Conservation (phyloP, 345 rosid species). For the Eucalyptus brandiana region DNA sequence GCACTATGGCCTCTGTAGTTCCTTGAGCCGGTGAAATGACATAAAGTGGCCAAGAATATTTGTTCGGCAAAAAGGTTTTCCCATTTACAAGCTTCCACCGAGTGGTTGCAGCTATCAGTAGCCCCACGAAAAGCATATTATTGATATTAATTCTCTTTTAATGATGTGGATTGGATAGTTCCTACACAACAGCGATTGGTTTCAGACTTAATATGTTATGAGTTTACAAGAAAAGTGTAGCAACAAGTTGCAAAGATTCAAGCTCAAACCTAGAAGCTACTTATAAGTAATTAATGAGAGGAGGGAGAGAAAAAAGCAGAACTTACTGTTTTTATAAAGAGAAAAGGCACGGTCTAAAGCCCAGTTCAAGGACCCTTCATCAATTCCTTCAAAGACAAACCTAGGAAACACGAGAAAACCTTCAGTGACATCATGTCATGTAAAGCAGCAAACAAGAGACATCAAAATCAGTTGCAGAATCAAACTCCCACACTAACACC, state of each 20-base stretch:
- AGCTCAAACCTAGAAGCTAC: background rate
- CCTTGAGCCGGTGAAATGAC: background rate
- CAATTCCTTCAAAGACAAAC: constrained; percentile 52
- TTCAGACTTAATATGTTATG: background rate
- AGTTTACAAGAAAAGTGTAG: background rate
- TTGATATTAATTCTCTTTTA: background rate
- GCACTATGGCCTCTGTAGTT: background rate
- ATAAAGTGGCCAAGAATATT: background rate
- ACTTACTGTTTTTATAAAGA: constrained; percentile 30
- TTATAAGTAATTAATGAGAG: background rate
- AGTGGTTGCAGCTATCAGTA: background rate
- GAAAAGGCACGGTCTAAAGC: constrained; percentile 46
- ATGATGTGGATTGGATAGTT: background rate
- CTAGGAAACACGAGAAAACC: background rate
- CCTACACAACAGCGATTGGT: background rate
- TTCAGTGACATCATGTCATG: background rate
- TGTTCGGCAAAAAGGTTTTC: background rate
- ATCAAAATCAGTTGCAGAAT: background rate
- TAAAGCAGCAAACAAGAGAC: background rate
- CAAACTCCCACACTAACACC: background rate
- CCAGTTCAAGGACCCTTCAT: constrained; percentile 33
- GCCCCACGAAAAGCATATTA: background rate
- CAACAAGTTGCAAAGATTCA: background rate
- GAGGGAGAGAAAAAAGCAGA: background rate
- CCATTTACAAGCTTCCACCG: background rate